A percentile compares a stretch with the other conserved stretches of the same genome.
Evolutionary conservation across 2,329 filamentous ascomycete species (phyloP).

Genomic region (Hypomyces rosellus): DNA sequence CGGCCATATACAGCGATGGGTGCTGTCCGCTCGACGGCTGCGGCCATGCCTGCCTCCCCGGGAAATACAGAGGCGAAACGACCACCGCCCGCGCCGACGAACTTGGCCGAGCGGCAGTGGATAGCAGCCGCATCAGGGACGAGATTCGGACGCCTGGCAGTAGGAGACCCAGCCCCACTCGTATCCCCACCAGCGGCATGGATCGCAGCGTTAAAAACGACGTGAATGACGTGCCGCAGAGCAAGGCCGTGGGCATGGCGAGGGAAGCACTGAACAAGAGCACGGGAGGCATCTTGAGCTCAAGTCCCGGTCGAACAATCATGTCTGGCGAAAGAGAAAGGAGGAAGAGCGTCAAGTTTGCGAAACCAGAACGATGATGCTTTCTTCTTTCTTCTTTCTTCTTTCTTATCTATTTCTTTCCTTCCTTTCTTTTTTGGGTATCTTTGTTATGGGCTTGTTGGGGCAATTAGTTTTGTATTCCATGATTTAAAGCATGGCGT

Average conservation of each 20-base stretch:
- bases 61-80: slow-evolving; percentile 46
- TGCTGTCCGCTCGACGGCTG: slow-evolving; percentile 61
- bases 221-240: slow-evolving; percentile 49
- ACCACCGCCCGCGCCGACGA: slow-evolving; percentile 44
- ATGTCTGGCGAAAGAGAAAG: slow-evolving; percentile 43
- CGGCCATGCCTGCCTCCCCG: slow-evolving; percentile 56
- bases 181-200: slow-evolving; percentile 3
- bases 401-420: too few species aligned
- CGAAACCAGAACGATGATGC: slow-evolving; percentile 30
- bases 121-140: slow-evolving; percentile 26
- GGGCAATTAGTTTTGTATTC: neutral
- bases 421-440: neutral
- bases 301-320: slow-evolving; percentile 39
- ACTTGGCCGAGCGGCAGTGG: slow-evolving; percentile 41
- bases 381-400: neutral
- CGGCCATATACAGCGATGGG: slow-evolving; percentile 41
- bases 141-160: slow-evolving; percentile 20
- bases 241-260: slow-evolving; percentile 54
- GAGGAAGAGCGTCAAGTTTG: slow-evolving; percentile 61
- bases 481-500: neutral
- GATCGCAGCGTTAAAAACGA: slow-evolving; percentile 36
- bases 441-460: neutral
- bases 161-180: slow-evolving; percentile 24
- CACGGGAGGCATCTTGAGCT: slow-evolving; percentile 38
- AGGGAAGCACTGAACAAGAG: slow-evolving; percentile 43